These are phyloP conservation scores for Erodium maritimum DNA, from an alignment of 345 rosid species.

Conservation along the genomic window DNA sequence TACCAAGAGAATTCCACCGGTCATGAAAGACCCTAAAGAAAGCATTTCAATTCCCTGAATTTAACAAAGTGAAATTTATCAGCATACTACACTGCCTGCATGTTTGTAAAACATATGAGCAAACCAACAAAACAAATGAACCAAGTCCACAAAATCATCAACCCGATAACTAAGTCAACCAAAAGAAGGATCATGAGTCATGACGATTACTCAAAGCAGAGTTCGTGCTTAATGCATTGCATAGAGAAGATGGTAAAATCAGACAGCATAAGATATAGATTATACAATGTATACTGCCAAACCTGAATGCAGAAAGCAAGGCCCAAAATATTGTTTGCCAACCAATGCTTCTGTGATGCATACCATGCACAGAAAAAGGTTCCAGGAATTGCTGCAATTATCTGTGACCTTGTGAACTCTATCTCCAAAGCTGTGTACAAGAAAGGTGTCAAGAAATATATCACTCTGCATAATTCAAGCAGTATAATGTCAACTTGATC, in stretches of 20 bases:
- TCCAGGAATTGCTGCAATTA: slow-evolving; percentile 92
- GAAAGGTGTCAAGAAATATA: slow-evolving; percentile 22
- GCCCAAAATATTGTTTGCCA: slow-evolving; percentile 91
- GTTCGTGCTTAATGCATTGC: background rate
- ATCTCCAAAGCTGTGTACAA: slow-evolving; percentile 81
- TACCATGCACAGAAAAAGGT: slow-evolving; percentile 98
- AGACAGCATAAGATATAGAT: background rate
- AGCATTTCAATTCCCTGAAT: slow-evolving; percentile 89
- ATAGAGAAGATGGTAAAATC: background rate
- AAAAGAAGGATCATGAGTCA: background rate
- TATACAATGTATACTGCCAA: slow-evolving; percentile 8
- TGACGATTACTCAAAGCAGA: background rate
- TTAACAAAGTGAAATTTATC: slow-evolving; percentile 2
- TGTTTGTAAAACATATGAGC: background rate
- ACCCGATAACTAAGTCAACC: background rate
- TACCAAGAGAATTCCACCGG: slow-evolving; percentile 88
- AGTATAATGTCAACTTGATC: slow-evolving; percentile 20
- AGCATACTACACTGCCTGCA: background rate
- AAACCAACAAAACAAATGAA: background rate
- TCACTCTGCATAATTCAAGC: slow-evolving; percentile 31
- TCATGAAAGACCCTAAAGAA: slow-evolving; percentile 80
- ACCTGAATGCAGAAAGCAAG: slow-evolving; percentile 99
- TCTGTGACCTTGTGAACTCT: slow-evolving; percentile 90
- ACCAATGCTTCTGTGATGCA: slow-evolving; percentile 92
- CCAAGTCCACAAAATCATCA: background rate